These are phyloP conservation scores for Plantago ovata DNA, from an alignment of 257 asterid species.

Conservation along the genomic window DNA sequence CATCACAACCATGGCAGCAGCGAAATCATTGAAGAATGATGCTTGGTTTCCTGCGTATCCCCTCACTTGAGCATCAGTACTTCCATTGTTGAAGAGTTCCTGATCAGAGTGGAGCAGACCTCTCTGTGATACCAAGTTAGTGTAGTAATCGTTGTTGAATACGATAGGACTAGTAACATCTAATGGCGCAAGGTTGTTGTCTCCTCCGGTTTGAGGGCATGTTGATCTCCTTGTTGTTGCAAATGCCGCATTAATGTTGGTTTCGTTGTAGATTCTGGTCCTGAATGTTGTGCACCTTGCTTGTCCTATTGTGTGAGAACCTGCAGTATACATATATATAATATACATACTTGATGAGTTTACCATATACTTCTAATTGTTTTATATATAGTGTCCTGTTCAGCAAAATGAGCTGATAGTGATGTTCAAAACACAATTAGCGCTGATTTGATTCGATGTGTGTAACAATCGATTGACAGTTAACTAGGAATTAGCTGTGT, in stretches of 20 bases:
- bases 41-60: constrained; percentile 34
- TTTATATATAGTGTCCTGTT: too few species aligned
- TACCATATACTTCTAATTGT: too few species aligned
- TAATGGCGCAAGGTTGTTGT: constrained; percentile 39
- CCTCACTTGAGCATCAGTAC: constrained; percentile 56
- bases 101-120: constrained; percentile 75
- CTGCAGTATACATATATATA: constrained; percentile 21
- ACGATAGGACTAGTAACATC: constrained; percentile 30
- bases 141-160: constrained; percentile 56
- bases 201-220: constrained; percentile 57
- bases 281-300: constrained; percentile 56
- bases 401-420: too few species aligned
- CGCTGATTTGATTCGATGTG: too few species aligned
- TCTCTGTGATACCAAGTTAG: constrained; percentile 27
- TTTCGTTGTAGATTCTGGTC: constrained; percentile 42
- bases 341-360: too few species aligned
- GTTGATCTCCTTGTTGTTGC: constrained; percentile 31
- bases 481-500: too few species aligned
- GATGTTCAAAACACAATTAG: too few species aligned
- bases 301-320: constrained; percentile 66
- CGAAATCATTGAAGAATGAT: constrained; percentile 54
- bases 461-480: too few species aligned
- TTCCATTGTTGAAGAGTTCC: constrained; percentile 52
- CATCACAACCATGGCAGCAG: constrained; percentile 71
- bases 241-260: constrained; percentile 45